Conservation (phyloP, 192 early-diverging fungal species). For the Neocallimastix lanati region DNA sequence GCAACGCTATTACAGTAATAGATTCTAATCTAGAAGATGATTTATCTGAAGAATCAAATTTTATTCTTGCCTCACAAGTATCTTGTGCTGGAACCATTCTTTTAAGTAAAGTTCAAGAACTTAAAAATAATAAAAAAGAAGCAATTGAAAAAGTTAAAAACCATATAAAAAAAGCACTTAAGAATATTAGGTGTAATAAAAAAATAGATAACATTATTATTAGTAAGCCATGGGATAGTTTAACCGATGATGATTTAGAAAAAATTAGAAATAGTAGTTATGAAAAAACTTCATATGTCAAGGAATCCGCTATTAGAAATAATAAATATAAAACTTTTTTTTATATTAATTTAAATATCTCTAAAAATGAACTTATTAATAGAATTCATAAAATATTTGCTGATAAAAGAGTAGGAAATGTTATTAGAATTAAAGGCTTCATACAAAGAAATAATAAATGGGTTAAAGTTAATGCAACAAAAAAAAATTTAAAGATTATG, state of each 20-base stretch:
- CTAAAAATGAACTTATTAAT: not conserved
- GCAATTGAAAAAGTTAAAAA: not conserved
- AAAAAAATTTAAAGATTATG: not conserved
- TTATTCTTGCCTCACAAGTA: not conserved
- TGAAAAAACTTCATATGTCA: not conserved
- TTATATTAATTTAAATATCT: not conserved
- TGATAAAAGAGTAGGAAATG: not conserved
- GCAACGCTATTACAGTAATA: not conserved
- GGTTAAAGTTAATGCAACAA: not conserved
- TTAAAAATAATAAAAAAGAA: not conserved
- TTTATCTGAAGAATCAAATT: not conserved
- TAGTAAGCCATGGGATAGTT: not conserved
- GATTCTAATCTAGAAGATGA: not conserved
- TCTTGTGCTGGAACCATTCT: not conserved
- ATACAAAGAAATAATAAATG: not conserved
- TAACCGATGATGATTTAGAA: not conserved
- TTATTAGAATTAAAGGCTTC: not conserved
- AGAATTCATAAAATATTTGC: not conserved
- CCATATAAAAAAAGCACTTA: not conserved
- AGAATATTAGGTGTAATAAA: not conserved
- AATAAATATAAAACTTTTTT: not conserved
- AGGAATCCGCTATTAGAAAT: not conserved
- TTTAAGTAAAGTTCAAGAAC: not conserved
- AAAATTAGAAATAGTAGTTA: not conserved
- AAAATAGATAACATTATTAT: not conserved